Conservation (phyloP, 2,329 filamentous ascomycete species). For the Diaporthe nobilis region DNA sequence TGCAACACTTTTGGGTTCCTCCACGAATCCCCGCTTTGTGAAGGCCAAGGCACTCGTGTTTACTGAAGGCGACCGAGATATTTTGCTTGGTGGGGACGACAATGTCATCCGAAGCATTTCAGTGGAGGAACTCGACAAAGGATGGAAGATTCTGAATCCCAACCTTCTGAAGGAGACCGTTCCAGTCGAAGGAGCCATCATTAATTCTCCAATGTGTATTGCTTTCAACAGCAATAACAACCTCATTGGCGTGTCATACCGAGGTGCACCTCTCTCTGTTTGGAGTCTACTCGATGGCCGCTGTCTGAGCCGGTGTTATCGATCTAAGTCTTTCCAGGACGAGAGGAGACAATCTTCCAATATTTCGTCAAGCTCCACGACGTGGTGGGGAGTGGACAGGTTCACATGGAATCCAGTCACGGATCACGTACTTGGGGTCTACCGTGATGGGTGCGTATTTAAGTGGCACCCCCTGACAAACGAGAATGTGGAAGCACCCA, state of each 20-base stretch:
- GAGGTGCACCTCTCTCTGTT: not conserved
- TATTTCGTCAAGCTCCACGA: not conserved
- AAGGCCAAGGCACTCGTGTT: not conserved
- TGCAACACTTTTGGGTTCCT: not conserved
- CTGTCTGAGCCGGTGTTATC: not conserved
- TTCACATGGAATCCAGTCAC: slow-evolving; percentile 3
- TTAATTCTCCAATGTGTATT: not conserved
- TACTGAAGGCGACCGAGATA: not conserved
- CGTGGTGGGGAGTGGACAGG: not conserved
- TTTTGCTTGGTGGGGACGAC: not conserved
- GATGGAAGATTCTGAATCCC: no score
- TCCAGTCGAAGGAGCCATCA: not conserved
- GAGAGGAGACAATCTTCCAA: not conserved
- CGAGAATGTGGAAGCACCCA: not conserved
- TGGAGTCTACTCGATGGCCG: not conserved
- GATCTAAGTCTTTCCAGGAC: not conserved
- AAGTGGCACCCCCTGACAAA: slow-evolving; percentile 2
- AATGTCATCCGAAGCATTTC: not conserved
- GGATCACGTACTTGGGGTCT: not conserved
- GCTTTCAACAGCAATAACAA: not conserved
- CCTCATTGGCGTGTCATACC: not conserved
- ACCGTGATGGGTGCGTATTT: not conserved
- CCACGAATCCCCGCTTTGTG: not conserved
- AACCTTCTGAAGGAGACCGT: not conserved
- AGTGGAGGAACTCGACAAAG: not conserved